Conservation (phyloP, 2,329 filamentous ascomycete genomes). For the Microdochium trichocladiopsis region DNA sequence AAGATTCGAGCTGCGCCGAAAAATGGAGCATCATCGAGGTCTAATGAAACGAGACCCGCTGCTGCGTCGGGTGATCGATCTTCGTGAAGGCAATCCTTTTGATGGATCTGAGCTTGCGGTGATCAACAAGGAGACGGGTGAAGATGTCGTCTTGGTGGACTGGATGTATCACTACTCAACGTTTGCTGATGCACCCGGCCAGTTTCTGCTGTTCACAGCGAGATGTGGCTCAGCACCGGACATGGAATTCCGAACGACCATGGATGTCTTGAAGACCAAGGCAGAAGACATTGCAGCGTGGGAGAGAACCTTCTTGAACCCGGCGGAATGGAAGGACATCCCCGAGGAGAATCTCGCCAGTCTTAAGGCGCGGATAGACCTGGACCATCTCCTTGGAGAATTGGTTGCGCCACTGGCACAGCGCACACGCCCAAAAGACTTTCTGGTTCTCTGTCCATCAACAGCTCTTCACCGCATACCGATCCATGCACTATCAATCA, state of each 20-base stretch:
- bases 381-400: neutral
- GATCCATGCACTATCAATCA: neutral
- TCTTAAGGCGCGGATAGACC: neutral
- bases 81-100: neutral
- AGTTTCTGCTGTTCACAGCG: neutral
- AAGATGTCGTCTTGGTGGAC: neutral
- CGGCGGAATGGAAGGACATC: neutral
- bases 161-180: neutral
- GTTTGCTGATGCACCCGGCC: neutral
- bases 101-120: neutral
- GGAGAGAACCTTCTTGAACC: neutral
- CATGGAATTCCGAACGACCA: neutral
- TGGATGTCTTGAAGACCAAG: neutral
- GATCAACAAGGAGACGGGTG: neutral
- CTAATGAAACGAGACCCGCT: neutral
- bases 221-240: neutral
- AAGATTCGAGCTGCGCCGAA: neutral
- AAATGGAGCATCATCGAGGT: neutral
- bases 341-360: neutral
- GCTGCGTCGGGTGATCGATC: neutral
- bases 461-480: neutral
- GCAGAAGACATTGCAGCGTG: neutral
- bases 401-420: neutral
- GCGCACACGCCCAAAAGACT: neutral
- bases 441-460: neutral